phyloP scores from a whole-genome alignment of 805 yeast species.

The Pichia kluyveri region DNA sequence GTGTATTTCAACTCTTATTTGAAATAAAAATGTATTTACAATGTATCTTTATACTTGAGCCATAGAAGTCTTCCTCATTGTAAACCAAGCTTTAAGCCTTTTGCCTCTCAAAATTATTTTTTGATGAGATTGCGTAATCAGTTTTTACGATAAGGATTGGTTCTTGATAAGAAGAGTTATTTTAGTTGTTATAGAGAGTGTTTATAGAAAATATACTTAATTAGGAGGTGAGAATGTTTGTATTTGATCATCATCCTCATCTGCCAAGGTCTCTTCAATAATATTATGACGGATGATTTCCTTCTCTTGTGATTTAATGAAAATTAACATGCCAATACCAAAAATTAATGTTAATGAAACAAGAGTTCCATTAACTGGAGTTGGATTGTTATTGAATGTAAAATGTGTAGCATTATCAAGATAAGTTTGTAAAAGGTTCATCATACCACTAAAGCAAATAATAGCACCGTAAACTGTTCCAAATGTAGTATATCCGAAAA shows the following conservation, averaged over 20 bases:
- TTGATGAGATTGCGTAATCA: too few relatives aligned
- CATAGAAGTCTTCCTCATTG: too few relatives aligned
- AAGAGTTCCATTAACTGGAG: constrained; percentile 59
- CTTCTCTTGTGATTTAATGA: constrained; percentile 33
- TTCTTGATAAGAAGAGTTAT: not conserved
- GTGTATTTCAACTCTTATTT: too few relatives aligned
- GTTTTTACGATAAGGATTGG: too few relatives aligned
- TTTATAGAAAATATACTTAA: not conserved
- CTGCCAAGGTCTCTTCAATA: constrained; percentile 57
- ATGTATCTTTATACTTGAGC: too few relatives aligned
- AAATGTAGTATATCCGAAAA: constrained; percentile 86
- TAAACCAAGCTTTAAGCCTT: not conserved
- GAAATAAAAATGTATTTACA: too few relatives aligned
- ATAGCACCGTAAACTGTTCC: constrained; percentile 87
- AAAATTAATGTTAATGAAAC: constrained; percentile 44
- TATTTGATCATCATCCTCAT: constrained; percentile 26
- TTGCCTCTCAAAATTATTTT: not conserved
- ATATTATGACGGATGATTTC: constrained; percentile 40
- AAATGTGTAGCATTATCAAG: constrained; percentile 67
- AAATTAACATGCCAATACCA: constrained; percentile 36
- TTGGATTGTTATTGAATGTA: constrained; percentile 63
- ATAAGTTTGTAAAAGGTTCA: constrained; percentile 61
- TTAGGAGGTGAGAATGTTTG: not conserved
- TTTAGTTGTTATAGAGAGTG: too few relatives aligned
- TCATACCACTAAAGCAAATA: constrained; percentile 74